phyloP scores from a whole-genome alignment of 2,329 filamentous ascomycete species.

The Aureobasidium lini region DNA sequence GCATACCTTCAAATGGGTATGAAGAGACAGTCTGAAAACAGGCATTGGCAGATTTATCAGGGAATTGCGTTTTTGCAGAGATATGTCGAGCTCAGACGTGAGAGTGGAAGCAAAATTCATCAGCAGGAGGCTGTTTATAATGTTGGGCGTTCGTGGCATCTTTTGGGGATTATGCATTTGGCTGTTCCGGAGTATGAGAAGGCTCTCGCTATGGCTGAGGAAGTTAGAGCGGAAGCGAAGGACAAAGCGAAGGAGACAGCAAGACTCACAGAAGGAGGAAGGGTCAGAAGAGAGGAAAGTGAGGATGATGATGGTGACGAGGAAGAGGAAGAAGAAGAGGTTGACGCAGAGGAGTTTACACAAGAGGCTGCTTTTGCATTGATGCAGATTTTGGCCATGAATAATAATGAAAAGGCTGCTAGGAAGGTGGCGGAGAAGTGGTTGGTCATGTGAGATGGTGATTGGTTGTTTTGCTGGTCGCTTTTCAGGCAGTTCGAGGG shows the following conservation, averaged over 20 bases:
- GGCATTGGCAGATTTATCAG: constrained; percentile 80
- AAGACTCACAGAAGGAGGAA: too few species aligned
- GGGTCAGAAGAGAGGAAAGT: constrained; percentile 23
- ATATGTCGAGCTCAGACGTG: constrained; percentile 57
- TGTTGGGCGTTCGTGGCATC: constrained; percentile 66
- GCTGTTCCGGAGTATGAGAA: constrained; percentile 65
- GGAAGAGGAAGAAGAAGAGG: not conserved
- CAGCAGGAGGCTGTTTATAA: constrained; percentile 77
- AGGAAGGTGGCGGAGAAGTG: constrained; percentile 53
- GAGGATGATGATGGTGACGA: not conserved
- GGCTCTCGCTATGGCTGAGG: constrained; percentile 44
- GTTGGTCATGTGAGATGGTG: constrained; percentile 31
- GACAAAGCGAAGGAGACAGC: too few species aligned
- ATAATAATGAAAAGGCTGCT: constrained; percentile 56
- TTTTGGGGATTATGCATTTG: constrained; percentile 63
- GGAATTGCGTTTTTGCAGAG: constrained; percentile 72
- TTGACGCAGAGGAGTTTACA: constrained; percentile 51
- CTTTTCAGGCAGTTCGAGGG: not conserved
- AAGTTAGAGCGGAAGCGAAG: constrained; percentile 32
- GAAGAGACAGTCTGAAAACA: constrained; percentile 82
- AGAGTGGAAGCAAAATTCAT: constrained; percentile 33
- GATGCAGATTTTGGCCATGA: constrained; percentile 57
- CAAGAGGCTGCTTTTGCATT: constrained; percentile 69
- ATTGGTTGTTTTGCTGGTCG: not conserved
- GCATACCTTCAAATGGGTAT: constrained; percentile 83